phyloP scores from a whole-genome alignment of 2,329 filamentous ascomycete genomes.

The Cercospora berteroae region DNA sequence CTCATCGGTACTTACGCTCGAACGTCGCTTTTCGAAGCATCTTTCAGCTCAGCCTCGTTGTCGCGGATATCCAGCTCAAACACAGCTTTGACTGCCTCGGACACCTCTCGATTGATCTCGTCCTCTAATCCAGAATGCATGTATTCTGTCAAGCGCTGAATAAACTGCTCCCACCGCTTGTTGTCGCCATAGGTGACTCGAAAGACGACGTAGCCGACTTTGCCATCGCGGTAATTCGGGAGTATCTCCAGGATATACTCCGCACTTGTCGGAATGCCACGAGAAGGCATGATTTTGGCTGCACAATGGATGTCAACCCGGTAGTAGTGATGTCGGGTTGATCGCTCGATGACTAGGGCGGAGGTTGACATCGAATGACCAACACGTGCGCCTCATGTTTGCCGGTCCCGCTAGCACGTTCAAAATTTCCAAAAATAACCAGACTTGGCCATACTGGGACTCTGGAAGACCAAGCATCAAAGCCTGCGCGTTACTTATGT shows the following conservation, averaged over 20 bases:
- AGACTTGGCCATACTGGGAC: too few relatives aligned
- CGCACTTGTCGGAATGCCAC: background rate
- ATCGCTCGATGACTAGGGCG: too few relatives aligned
- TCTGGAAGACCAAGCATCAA: too few relatives aligned
- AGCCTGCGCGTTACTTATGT: too few relatives aligned
- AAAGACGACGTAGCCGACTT: conserved; percentile 7
- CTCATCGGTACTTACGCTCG: background rate
- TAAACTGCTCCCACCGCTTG: background rate
- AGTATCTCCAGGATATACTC: background rate
- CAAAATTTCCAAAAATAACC: too few relatives aligned
- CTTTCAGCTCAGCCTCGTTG: background rate
- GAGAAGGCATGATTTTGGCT: too few relatives aligned
- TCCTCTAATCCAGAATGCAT: background rate
- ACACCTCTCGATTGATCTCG: background rate
- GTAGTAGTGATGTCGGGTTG: too few relatives aligned
- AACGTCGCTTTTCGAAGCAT: background rate
- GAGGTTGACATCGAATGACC: too few relatives aligned
- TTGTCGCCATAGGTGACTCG: conserved; percentile 4
- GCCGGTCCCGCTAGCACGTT: too few relatives aligned
- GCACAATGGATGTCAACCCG: too few relatives aligned
- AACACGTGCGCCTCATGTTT: too few relatives aligned
- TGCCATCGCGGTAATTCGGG: background rate
- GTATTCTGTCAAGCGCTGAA: background rate
- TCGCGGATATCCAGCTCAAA: background rate
- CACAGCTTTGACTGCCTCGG: background rate